Evolutionary conservation across 1,284 basidiomycete genomes (phyloP).

Genomic region (Ceratobasidium sp.): DNA sequence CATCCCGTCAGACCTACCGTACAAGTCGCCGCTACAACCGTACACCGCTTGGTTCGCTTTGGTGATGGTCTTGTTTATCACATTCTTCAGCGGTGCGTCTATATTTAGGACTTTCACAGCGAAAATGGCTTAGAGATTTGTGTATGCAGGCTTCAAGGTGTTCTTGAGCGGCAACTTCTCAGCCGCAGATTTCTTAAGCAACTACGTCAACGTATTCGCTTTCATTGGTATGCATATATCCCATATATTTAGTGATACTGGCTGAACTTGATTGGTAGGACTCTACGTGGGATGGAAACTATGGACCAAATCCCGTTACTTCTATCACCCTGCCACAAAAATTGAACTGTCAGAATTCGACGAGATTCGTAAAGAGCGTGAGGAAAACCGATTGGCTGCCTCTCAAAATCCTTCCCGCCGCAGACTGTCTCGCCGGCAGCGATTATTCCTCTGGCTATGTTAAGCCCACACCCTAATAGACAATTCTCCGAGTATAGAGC

Average conservation of each 20-base stretch:
- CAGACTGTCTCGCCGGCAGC: slow-evolving; percentile 2
- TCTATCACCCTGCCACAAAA: slow-evolving; percentile 24
- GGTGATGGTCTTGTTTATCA: slow-evolving; percentile 41
- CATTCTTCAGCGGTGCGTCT: slow-evolving; percentile 45
- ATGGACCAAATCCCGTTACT: slow-evolving; percentile 8
- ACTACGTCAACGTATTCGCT: slow-evolving; percentile 45
- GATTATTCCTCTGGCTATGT: slow-evolving; percentile 35
- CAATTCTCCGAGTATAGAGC: neutral
- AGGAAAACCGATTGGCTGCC: neutral
- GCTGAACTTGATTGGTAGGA: neutral
- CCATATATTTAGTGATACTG: neutral
- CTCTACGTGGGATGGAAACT: slow-evolving; percentile 35
- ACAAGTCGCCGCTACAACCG: slow-evolving; percentile 55
- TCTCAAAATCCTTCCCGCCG: neutral
- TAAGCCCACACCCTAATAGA: neutral
- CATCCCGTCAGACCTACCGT: slow-evolving; percentile 50
- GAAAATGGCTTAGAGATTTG: neutral
- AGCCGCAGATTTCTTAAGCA: slow-evolving; percentile 42
- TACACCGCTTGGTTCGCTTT: slow-evolving; percentile 49
- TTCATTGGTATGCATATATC: slow-evolving; percentile 42
- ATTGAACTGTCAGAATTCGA: slow-evolving; percentile 36
- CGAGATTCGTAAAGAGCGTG: slow-evolving; percentile 21
- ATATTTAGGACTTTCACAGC: neutral
- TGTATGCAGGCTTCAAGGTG: slow-evolving; percentile 43
- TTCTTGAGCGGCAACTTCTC: slow-evolving; percentile 45